Percentiles rank a stretch among this genome's conserved stretches.
phyloP scores from a whole-genome alignment of 2,329 filamentous ascomycete species.

The Verticillium nubilum region DNA sequence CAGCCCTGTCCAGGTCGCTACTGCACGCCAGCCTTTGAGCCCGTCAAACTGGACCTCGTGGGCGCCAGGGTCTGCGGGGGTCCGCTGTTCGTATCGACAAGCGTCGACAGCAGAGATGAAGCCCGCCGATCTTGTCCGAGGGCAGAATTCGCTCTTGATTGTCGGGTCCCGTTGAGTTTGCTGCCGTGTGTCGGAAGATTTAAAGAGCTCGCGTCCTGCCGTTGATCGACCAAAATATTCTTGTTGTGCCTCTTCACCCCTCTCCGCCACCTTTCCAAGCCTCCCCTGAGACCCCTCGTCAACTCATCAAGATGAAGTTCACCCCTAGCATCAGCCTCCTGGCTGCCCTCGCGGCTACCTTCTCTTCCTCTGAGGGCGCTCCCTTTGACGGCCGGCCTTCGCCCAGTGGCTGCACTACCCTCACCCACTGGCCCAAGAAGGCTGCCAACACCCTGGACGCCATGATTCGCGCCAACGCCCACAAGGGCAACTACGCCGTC shows the following conservation, averaged over 20 bases:
- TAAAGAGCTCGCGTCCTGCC: not conserved
- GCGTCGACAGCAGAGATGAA: not conserved
- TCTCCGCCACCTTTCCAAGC: not conserved
- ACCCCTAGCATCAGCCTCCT: not conserved
- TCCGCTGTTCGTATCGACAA: not conserved
- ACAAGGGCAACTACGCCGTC: slow-evolving; percentile 30
- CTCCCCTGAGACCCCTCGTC: not conserved
- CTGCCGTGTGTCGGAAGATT: not conserved
- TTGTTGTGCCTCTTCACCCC: not conserved
- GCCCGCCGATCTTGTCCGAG: not conserved
- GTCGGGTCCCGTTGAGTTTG: not conserved
- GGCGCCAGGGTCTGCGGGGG: not conserved
- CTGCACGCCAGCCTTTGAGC: not conserved
- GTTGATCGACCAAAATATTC: no score
- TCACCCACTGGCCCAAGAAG: slow-evolving; percentile 27
- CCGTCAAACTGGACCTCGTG: not conserved
- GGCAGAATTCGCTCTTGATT: not conserved
- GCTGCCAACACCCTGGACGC: slow-evolving; percentile 27
- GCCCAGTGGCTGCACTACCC: not conserved
- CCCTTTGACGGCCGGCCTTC: not conserved
- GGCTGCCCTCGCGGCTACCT: not conserved
- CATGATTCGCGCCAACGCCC: slow-evolving; percentile 32
- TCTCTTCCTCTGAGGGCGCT: not conserved
- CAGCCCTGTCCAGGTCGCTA: not conserved
- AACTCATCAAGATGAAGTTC: not conserved